A percentile compares a stretch with the other conserved stretches of the same genome.
Conservation (phyloP, 1,284 basidiomycete species). For the Apiotrichum montevideense region DNA sequence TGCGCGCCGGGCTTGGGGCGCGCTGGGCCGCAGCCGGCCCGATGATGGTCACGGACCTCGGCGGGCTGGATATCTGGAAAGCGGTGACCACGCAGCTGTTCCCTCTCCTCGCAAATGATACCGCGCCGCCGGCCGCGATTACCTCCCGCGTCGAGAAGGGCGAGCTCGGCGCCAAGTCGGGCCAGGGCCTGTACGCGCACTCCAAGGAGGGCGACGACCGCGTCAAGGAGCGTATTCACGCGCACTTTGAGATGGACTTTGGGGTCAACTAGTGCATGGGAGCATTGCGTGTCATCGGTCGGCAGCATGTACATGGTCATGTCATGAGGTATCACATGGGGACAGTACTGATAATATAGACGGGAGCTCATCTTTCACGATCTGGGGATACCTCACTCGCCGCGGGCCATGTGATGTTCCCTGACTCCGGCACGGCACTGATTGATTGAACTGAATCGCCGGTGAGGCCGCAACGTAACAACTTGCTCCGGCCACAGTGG, state of each 20-base stretch:
- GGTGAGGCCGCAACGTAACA: too few relatives aligned
- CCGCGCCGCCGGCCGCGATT: conserved; percentile 3
- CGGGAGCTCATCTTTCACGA: too few relatives aligned
- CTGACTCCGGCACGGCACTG: too few relatives aligned
- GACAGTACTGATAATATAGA: too few relatives aligned
- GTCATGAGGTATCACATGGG: too few relatives aligned
- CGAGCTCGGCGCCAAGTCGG: conserved; percentile 10
- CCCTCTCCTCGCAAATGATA: conserved; percentile 4
- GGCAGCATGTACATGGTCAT: too few relatives aligned
- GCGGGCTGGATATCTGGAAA: conserved; percentile 12
- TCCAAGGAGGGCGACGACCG: conserved; percentile 1
- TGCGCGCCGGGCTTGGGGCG: conserved; percentile 6
- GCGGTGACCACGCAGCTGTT: conserved; percentile 10
- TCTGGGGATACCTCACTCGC: too few relatives aligned
- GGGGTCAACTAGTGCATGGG: not conserved
- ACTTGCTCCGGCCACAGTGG: too few relatives aligned
- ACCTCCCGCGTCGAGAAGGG: conserved; percentile 1
- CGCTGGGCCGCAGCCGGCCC: conserved; percentile 14
- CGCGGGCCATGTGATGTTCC: too few relatives aligned
- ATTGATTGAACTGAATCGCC: too few relatives aligned
- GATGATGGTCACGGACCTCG: conserved; percentile 11
- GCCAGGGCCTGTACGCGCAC: conserved; percentile 9
- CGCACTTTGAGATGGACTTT: conserved; percentile 13
- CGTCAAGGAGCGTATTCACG: conserved; percentile 2
- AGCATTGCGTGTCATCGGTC: too few relatives aligned